A percentile compares a stretch with the other conserved stretches of the same genome.
These are phyloP conservation scores for Hibiscus mutabilis DNA, from an alignment of 345 rosid species.

Conservation along the genomic window DNA sequence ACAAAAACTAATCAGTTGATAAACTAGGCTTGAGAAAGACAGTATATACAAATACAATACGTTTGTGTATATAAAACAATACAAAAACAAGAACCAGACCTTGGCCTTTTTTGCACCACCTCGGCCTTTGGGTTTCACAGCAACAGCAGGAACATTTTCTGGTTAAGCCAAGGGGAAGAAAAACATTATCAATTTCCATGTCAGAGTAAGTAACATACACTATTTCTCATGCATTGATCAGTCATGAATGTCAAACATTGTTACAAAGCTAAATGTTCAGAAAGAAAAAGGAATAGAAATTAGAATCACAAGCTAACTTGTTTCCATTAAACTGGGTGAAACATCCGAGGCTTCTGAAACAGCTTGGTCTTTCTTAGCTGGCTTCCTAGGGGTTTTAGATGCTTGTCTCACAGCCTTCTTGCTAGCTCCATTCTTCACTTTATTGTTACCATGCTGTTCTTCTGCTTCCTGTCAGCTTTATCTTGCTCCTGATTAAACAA, in stretches of 20 bases:
- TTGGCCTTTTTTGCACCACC: slow-evolving; percentile 48
- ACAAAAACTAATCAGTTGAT: not conserved
- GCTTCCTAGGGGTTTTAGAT: slow-evolving; percentile 45
- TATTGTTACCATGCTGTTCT: slow-evolving; percentile 24
- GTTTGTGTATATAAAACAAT: no score
- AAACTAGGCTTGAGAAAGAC: not conserved
- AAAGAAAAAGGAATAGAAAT: not conserved
- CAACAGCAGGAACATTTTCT: slow-evolving; percentile 46
- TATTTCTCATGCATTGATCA: no score
- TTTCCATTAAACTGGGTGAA: slow-evolving; percentile 35
- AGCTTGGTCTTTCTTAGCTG: slow-evolving; percentile 36
- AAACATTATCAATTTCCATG: not conserved
- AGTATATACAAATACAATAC: no score
- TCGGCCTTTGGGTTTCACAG: slow-evolving; percentile 52
- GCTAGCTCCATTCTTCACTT: slow-evolving; percentile 21
- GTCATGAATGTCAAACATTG: not conserved
- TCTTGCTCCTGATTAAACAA: slow-evolving; percentile 52
- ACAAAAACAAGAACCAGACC: slow-evolving; percentile 28
- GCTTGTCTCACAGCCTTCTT: slow-evolving; percentile 38
- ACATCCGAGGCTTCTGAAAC: slow-evolving; percentile 19
- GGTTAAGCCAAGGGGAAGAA: not conserved
- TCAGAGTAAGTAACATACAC: not conserved
- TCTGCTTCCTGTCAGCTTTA: slow-evolving; percentile 46
- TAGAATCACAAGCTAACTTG: slow-evolving; percentile 30
- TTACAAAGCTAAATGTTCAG: not conserved